Conservation (phyloP, 2,329 filamentous ascomycete genomes). For the Colletotrichum godetiae region DNA sequence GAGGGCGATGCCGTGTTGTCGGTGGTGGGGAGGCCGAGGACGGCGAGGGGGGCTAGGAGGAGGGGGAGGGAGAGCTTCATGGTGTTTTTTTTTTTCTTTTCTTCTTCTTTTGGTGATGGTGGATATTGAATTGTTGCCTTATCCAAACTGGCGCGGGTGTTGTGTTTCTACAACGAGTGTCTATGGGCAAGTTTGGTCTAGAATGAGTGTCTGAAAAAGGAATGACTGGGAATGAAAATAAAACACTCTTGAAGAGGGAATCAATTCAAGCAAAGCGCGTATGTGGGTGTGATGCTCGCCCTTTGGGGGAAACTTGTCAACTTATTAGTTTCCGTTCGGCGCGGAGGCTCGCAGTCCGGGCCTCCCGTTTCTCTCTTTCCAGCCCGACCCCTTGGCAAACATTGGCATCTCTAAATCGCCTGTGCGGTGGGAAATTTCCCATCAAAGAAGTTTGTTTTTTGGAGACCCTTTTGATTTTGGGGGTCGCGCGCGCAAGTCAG, state of each 20-base stretch:
- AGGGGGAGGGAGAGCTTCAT: slow-evolving; percentile 44
- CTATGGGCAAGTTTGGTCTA: background rate
- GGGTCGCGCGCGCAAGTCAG: background rate
- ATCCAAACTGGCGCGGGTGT: background rate
- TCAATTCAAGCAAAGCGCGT: background rate
- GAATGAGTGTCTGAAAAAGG: background rate
- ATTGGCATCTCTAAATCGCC: background rate
- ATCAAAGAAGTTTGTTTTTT: background rate
- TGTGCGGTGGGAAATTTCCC: background rate
- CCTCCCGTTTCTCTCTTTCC: background rate
- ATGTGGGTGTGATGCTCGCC: background rate
- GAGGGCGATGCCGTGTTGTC: background rate
- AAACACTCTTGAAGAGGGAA: background rate
- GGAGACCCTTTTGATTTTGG: background rate
- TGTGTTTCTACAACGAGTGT: background rate
- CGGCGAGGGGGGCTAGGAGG: slow-evolving; percentile 51
- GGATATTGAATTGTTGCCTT: background rate
- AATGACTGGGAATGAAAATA: background rate
- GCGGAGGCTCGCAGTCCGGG: background rate
- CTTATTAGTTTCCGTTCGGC: background rate
- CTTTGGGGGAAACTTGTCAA: background rate
- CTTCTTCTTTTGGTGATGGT: background rate
- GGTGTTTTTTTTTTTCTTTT: background rate
- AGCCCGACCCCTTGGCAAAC: background rate
- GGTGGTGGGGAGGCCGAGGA: slow-evolving; percentile 50